These are phyloP conservation scores for Calonectria honghensis DNA, from an alignment of 2,329 filamentous ascomycete genomes.

Conservation along the genomic window DNA sequence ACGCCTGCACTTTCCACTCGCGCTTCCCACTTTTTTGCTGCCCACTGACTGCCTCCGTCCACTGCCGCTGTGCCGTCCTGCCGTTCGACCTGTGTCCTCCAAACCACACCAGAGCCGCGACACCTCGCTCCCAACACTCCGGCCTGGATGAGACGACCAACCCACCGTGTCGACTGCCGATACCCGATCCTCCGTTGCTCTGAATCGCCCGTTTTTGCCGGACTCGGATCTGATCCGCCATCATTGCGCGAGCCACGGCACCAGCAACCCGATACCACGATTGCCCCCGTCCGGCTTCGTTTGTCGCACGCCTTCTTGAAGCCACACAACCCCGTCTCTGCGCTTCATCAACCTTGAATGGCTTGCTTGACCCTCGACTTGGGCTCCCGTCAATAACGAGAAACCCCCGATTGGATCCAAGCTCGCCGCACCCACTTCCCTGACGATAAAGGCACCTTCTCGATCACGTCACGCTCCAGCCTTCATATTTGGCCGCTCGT, in stretches of 20 bases:
- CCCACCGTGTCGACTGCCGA: constrained; percentile 38
- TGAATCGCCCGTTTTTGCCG: constrained; percentile 31
- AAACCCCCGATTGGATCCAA: constrained; percentile 23
- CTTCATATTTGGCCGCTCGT: background rate
- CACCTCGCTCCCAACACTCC: constrained; percentile 16
- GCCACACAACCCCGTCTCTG: constrained; percentile 13
- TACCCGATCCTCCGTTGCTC: constrained; percentile 34
- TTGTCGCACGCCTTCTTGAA: constrained; percentile 30
- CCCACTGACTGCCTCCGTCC: constrained; percentile 5
- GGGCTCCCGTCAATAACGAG: background rate
- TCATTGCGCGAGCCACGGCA: constrained; percentile 40
- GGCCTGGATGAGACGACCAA: constrained; percentile 32
- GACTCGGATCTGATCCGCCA: constrained; percentile 21
- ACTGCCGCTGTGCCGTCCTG: constrained; percentile 29
- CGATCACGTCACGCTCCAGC: constrained; percentile 5
- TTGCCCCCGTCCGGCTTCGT: constrained; percentile 5
- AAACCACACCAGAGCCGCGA: constrained; percentile 30
- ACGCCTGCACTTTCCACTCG: constrained; percentile 26
- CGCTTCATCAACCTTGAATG: background rate
- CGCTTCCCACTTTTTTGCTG: constrained; percentile 30
- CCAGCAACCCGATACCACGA: constrained; percentile 20
- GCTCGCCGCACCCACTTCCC: background rate
- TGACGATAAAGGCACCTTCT: constrained; percentile 22
- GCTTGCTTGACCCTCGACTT: constrained; percentile 12
- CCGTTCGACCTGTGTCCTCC: constrained; percentile 27